These are phyloP conservation scores for Penicillium sp. DNA, from an alignment of 2,329 filamentous ascomycete species.

Conservation along the genomic window DNA sequence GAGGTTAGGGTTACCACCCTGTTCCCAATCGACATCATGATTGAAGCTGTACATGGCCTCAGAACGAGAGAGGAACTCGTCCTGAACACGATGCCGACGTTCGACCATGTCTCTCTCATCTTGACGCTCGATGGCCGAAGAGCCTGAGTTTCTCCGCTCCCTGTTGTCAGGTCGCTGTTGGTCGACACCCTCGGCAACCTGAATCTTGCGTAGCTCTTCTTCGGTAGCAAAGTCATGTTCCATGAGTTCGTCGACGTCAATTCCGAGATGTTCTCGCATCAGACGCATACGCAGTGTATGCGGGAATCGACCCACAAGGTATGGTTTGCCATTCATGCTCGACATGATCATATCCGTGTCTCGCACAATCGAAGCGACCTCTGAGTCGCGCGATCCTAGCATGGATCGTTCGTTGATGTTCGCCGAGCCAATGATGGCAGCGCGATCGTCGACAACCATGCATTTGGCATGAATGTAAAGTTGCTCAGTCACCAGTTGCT, in stretches of 20 bases:
- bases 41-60: conserved; percentile 67
- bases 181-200: conserved; percentile 49
- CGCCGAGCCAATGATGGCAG: conserved; percentile 90
- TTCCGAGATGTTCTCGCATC: conserved; percentile 94
- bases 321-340: conserved; percentile 84
- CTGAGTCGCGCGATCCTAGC: conserved; percentile 86
- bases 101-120: conserved; percentile 43
- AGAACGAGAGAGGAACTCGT: conserved; percentile 55
- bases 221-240: conserved; percentile 72
- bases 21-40: conserved; percentile 65
- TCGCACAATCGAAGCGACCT: conserved; percentile 82
- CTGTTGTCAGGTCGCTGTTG: conserved; percentile 20
- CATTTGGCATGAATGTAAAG: conserved; percentile 97
- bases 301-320: conserved; percentile 85
- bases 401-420: conserved; percentile 99
- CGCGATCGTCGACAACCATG: conserved; percentile 90
- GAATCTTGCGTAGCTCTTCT: conserved; percentile 58
- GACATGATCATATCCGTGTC: conserved; percentile 92
- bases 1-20: conserved; percentile 56
- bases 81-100: conserved; percentile 47
- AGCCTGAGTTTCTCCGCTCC: conserved; percentile 29
- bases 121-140: conserved; percentile 36
- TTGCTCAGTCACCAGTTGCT: conserved; percentile 86
- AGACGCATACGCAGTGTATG: conserved; percentile 88
- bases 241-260: conserved; percentile 87